Base-by-base conservation (phyloP, 2,329 filamentous ascomycete genomes). In the Penicillium thymicola region DNA sequence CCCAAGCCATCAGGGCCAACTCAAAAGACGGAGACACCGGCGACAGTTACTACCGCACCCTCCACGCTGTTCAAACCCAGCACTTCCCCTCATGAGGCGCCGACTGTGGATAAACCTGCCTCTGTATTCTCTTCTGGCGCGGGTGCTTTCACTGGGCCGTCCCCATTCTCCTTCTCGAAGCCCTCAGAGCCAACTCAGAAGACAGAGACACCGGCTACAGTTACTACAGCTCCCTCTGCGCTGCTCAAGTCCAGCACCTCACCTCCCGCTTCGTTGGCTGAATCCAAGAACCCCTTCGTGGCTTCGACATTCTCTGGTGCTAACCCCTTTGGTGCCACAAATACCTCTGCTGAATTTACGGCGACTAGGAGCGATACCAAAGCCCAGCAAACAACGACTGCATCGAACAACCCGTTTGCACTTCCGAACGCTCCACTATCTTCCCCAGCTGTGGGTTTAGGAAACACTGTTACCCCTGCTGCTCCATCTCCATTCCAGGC, bases 101-200 rank as follows among this genome's bases (percentile, higher is more conserved):
- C 40, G 21, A 28, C 18, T n/a, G 28, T 13, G 34, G 21, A 36
- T 5, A 43, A 43, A 10, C 41, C 30, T 13, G 21, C 40, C 30
- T 28, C 32, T 14, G 28, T 14, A n/a, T 13, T 37, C 7, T 27
- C 52, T 28, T 21, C 36, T 10, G 14, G 11, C 11, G 10, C 51
- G 5, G 14, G 23, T 6, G 5, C 34, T 16, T 50, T 49, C 23
- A 16, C 46, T 45, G 6, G 48, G 5, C 14, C 56, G 9, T 55
- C 54, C 10, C 36, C 32, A 2, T 57, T 55, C 32, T 16, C 49
- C 4, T 51, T 56, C 36, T 16, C 56, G 1, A 57, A 60, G 10
- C 36, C 50, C n/a, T 8, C 50, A 14, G 46, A 37, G 23, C 9
- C 23, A 18, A 44, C 6, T 4, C 38, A 51, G 32, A 21, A 16